phyloP scores from a whole-genome alignment of 768 basidiomycete species.

The Leccinum imitatum region DNA sequence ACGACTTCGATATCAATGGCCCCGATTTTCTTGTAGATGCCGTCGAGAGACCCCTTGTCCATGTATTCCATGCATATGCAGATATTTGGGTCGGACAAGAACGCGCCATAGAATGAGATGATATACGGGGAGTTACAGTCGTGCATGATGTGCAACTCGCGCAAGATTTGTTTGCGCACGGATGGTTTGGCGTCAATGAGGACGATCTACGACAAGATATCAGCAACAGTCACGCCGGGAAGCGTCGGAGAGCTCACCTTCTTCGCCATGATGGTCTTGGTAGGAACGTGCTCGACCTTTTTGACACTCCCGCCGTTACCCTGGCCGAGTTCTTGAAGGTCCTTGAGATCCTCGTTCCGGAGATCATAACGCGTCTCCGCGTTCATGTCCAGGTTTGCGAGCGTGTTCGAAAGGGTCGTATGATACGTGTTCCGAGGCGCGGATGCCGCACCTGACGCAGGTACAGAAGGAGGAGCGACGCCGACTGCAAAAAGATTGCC shows the following conservation, averaged over 20 bases:
- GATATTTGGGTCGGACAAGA: constrained; percentile 95
- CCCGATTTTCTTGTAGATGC: constrained; percentile 95
- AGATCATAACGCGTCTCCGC: constrained; percentile 84
- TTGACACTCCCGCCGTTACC: constrained; percentile 98
- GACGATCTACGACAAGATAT: constrained; percentile 63
- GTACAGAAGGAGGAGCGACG: constrained; percentile 51
- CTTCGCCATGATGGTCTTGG: constrained; percentile 94
- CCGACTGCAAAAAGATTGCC: constrained; percentile 49
- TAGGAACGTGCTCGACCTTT: constrained; percentile 90
- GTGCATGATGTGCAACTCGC: constrained; percentile 99
- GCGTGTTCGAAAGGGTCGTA: constrained; percentile 74
- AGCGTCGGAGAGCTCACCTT: constrained; percentile 60
- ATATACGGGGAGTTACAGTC: constrained; percentile 93
- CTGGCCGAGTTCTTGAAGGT: constrained; percentile 87
- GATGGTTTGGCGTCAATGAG: constrained; percentile 96
- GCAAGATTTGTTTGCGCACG: constrained; percentile 94
- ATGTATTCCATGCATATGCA: constrained; percentile 98
- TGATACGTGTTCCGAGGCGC: constrained; percentile 73
- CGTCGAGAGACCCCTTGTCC: constrained; percentile 93
- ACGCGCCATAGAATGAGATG: constrained; percentile 96
- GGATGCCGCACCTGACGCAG: constrained; percentile 49
- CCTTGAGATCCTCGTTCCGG: constrained; percentile 86
- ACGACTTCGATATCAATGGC: constrained; percentile 92
- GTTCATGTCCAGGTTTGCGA: constrained; percentile 84
- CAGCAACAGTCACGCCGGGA: background rate